Conservation (phyloP, 1,284 basidiomycete species). For the Malassezia obtusa region DNA sequence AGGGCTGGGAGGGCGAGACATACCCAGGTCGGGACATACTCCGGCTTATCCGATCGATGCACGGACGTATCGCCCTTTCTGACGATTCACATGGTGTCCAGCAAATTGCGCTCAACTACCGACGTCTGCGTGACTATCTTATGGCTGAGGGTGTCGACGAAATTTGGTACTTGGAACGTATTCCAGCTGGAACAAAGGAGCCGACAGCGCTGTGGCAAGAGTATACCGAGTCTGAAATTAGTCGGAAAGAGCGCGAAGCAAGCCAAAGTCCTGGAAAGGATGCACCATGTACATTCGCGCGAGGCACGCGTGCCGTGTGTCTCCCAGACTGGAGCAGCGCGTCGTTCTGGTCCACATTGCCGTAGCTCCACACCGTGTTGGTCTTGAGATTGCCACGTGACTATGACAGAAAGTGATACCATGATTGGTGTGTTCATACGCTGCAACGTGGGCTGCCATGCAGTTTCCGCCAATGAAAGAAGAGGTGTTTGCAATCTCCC, state of each 20-base stretch:
- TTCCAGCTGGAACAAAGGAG: not conserved
- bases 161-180: constrained; percentile 58
- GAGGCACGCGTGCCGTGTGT: constrained; percentile 9
- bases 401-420: not conserved
- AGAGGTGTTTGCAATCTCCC: constrained; percentile 1
- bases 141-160: constrained; percentile 56
- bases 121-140: constrained; percentile 62
- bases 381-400: not conserved
- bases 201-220: too few species aligned
- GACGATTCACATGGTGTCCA: constrained; percentile 90
- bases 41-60: constrained; percentile 60
- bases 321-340: not conserved
- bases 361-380: not conserved
- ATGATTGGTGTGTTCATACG: not conserved
- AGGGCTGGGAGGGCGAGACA: constrained; percentile 67
- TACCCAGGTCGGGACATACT: constrained; percentile 71
- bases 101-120: constrained; percentile 79
- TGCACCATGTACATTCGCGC: constrained; percentile 1
- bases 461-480: constrained; percentile 11
- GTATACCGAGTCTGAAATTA: not conserved
- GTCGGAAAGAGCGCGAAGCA: not conserved
- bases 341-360: constrained; percentile 8
- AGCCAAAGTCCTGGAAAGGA: not conserved
- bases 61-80: constrained; percentile 72
- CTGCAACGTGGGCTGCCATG: too few species aligned